Base-by-base conservation (phyloP, 2,329 filamentous ascomycete genomes). In the Penicillium brevicompactum region DNA sequence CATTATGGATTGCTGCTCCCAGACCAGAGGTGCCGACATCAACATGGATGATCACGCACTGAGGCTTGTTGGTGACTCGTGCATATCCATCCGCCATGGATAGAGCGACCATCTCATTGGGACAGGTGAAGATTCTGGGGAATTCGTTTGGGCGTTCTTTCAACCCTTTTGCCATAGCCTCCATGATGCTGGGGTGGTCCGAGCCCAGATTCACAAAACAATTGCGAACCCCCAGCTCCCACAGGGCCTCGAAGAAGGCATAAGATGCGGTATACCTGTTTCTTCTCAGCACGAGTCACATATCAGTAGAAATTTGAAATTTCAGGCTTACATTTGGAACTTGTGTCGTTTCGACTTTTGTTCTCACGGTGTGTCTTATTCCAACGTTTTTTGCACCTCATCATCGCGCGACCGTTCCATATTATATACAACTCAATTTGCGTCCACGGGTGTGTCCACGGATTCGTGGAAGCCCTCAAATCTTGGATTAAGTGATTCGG, bases 11-110 rank as follows among this genome's bases (percentile, higher is more conserved):
- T 0, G 89, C 90, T 2, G 88, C 88, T 24, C 85, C 89, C 1
- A 93, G 81, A 7, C 86, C 89, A 71, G 92, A 89, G 0, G 90
- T 93, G 27, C 90, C 90, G n/a, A 92, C 89, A 63, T 93, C 89
- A 54, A 92, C 89, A 66, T 92, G 89, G 1, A 92, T 84, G 58
- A 92, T 87, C 11, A 92, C 89, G 56, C 84, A 87, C 73, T 92
- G 89, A 0, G 89, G 87, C 62, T 88, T 84, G 49, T 84, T 84
- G 5, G 87, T 90, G 34, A 90, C 73, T 27, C 88, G 82, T 37
- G 89, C 89, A 67, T 89, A 92, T 49, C 90, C 90, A 70, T 93
- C 90, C 11, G 90, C 90, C 87, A 91, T 90, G 56, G 89, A 92
- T 65, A 93, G 82, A 22, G 90, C 90, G 5, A 92, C 89, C 89